Base-by-base conservation (phyloP, 1,284 basidiomycete genomes). In the Singerocomus rubriflavus region DNA sequence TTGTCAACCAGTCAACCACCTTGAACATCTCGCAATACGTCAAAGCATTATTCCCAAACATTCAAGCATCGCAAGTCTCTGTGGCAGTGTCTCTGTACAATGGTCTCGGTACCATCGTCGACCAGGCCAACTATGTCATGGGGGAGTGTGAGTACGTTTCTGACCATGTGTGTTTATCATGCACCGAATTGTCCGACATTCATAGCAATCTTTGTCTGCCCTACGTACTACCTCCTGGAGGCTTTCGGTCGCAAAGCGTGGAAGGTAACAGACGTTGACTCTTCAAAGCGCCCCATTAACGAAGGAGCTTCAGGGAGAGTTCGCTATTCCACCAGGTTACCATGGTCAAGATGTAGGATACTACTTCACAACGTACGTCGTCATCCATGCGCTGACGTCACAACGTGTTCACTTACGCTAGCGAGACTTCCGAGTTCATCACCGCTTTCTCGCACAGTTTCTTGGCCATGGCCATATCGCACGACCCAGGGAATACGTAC, bases 151-250 rank as follows among this genome's bases (percentile, higher is more conserved):
- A 25, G 36, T 21, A 21, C 4, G 21, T 21, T 21, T 25, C 13
- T 17, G 14, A 9, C 4, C 11, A 21, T 6, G 8, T 29, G 38
- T 17, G 34, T 27, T 27, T 27, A 13, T 35, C 12, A 1, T 7
- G 13, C 9, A 34, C 21, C 13, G 34, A 25, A 12, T 25, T 25
- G 16, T 36, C 34, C 12, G 7, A 3, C 4, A 4, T 39, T n/a
- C 21, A 30, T 31, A 55, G 54, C 54, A 16, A 48, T 55, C 31
- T 56, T 55, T 33, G n/a, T 55, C 29, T 55, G 54, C 34, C 54
- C 54, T 2, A 46, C 49, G 9, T 55, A 55, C 43, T 51, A 44
- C 35, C 25, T 55, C 17, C 32, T 55, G 30, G 5, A 51, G 10
- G 54, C 35, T 5, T 55, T 50, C 31, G n/a, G 10, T 29, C 17